Evolutionary conservation across 805 yeast genomes (phyloP), one percentile per base, ranked within the genome.

Genomic region (Zygoascus bituminiphila): DNA sequence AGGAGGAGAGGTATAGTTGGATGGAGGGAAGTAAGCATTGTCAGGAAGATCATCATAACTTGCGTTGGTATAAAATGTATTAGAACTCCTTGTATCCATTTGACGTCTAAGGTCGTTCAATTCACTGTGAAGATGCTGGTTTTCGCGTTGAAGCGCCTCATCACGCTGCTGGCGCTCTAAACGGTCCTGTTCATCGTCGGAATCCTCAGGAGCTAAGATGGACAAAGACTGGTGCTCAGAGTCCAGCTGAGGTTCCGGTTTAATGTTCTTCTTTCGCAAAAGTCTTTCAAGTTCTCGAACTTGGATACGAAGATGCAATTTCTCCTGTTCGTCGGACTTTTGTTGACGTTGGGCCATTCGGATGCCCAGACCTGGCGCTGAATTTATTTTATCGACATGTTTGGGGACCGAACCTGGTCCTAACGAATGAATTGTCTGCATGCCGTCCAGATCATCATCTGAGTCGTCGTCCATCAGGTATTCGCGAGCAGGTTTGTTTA

Each of bases 261-360:
- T 25, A 5, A 24, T 22, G 33, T 41, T 25, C 15, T 25, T 41
- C 22, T 22, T 24, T 5, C 26, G 10, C 19, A 41, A 12, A 4
- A 41, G 15, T 15, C 22, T 24, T 23, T 24, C 35, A 25, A 17
- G 22, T 17, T 41, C 44, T 4, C 35, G 31, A 12, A 41, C 33
- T 25, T 41, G 17, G 7, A 41, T 41, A 5, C 44, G 33, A 10
- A 41, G 35, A 23, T 25, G 14, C 4, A 41, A 22, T 10, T 41
- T 41, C 25, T 41, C 44, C 35, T 41, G 44, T 21, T 41, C 44
- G 14, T 22, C 22, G 7, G 31, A 10, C 20, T 41, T 41, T 15
- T 36, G 39, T 12, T 17, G 22, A 20, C 39, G 39, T 36, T 36
- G 22, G 17, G 39, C 39, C 39, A 36, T 17, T 36, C 39, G 7